Percentiles rank a stretch among this genome's conserved stretches.
Evolutionary conservation across 345 rosid genomes (phyloP).

Genomic region (Euphorbia tirucalli): DNA sequence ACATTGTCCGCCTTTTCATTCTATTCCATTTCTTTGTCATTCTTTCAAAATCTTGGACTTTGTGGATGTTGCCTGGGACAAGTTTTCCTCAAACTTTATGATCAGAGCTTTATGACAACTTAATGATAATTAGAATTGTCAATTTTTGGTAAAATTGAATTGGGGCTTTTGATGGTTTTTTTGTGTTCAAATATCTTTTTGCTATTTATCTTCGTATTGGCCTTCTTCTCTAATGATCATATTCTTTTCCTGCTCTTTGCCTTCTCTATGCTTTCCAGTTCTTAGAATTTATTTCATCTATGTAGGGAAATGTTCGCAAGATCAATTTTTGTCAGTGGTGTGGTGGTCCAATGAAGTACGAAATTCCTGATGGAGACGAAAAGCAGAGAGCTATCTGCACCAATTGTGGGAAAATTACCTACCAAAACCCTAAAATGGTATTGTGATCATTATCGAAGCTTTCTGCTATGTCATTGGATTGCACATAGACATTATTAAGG

Average conservation of each 20-base stretch:
- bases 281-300: background rate
- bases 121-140: background rate
- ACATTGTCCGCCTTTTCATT: conserved; percentile 6
- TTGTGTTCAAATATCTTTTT: background rate
- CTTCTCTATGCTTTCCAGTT: background rate
- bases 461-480: background rate
- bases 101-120: background rate
- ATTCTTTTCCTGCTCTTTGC: background rate
- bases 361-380: conserved; percentile 88
- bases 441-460: background rate
- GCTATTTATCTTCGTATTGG: background rate
- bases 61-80: background rate
- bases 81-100: background rate
- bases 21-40: background rate
- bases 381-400: conserved; percentile 85
- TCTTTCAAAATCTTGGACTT: background rate
- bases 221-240: background rate
- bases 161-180: background rate
- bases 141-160: background rate
- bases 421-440: conserved; percentile 99
- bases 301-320: conserved; percentile 59
- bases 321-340: conserved; percentile 96
- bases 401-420: conserved; percentile 67
- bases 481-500: background rate
- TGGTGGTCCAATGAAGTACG: conserved; percentile 91